phyloP scores from a whole-genome alignment of 2,329 filamentous ascomycete species.

The Bipolaris bicolor region DNA sequence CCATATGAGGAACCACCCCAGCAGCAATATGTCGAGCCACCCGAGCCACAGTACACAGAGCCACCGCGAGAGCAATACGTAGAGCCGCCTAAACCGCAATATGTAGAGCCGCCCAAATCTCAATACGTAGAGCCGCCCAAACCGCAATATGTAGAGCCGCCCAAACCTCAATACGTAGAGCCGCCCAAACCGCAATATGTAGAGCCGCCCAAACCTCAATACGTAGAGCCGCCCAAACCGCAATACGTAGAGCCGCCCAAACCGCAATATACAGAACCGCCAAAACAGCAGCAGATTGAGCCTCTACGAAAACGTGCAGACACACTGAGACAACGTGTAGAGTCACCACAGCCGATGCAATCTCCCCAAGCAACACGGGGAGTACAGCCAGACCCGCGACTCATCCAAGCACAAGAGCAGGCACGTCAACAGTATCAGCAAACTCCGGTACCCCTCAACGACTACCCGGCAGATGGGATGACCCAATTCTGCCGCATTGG shows the following conservation, averaged over 20 bases:
- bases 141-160: not conserved
- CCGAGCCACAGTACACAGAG: not conserved
- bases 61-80: not conserved
- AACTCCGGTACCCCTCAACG: constrained; percentile 82
- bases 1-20: not conserved
- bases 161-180: not conserved
- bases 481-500: constrained; percentile 91
- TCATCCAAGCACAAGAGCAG: constrained; percentile 47
- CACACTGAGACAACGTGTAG: constrained; percentile 11
- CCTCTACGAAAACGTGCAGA: constrained; percentile 9
- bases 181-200: not conserved
- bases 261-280: constrained; percentile 5
- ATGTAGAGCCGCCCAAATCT: not conserved
- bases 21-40: not conserved
- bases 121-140: not conserved
- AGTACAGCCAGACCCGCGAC: constrained; percentile 44
- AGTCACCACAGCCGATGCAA: constrained; percentile 13
- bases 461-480: constrained; percentile 95
- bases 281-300: constrained; percentile 10
- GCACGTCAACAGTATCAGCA: constrained; percentile 49
- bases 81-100: not conserved
- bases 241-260: not conserved
- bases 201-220: not conserved
- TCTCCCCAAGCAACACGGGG: constrained; percentile 21
- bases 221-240: not conserved